phyloP scores from a whole-genome alignment of 345 rosid genomes.

The Luvunga scandens region DNA sequence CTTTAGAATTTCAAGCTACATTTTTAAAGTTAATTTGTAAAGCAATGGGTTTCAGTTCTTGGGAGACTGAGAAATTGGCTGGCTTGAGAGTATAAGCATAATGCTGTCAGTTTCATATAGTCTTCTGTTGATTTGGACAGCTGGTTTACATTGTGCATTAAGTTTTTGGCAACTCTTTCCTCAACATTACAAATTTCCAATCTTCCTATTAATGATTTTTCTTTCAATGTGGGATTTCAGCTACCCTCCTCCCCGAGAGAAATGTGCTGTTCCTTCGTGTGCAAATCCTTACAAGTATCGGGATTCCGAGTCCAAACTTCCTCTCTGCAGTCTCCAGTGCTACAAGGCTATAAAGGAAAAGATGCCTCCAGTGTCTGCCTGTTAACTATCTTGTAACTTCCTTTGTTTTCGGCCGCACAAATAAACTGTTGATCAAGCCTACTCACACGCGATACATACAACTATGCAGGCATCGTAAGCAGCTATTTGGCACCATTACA shows the following conservation, averaged over 20 bases:
- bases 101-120: background rate
- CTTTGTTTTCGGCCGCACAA: background rate
- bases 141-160: background rate
- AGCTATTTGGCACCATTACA: background rate
- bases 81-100: background rate
- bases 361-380: slow-evolving; percentile 18
- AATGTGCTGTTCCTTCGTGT: slow-evolving; percentile 53
- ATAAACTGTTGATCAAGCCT: background rate
- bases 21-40: background rate
- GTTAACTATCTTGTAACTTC: slow-evolving; percentile 1
- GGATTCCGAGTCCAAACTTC: slow-evolving; percentile 53
- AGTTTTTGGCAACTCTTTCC: background rate
- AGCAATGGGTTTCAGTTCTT: background rate
- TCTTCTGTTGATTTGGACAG: background rate
- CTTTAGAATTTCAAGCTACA: background rate
- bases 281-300: slow-evolving; percentile 51
- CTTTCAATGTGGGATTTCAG: slow-evolving; percentile 20
- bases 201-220: background rate
- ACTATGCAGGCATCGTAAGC: background rate
- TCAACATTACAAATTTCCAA: background rate
- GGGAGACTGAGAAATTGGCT: background rate
- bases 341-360: slow-evolving; percentile 43
- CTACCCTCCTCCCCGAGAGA: slow-evolving; percentile 56
- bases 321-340: slow-evolving; percentile 55
- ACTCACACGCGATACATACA: background rate